These are phyloP conservation scores for Cladosporium sp. DNA, from an alignment of 2,329 filamentous ascomycete genomes.

Conservation along the genomic window DNA sequence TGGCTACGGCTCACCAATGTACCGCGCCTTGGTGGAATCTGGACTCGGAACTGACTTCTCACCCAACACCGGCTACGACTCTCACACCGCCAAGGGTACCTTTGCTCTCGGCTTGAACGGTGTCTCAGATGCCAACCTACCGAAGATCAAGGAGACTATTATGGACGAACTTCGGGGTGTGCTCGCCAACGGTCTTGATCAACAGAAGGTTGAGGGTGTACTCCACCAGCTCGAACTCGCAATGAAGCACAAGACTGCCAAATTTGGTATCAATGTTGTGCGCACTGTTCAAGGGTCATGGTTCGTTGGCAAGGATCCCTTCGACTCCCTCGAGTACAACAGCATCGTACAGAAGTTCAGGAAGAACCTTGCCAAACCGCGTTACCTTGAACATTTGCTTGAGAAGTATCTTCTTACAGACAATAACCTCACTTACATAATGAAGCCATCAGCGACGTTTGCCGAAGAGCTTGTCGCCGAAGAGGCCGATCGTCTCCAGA, in stretches of 20 bases:
- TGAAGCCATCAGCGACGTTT: conserved; percentile 80
- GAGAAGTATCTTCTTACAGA: conserved; percentile 90
- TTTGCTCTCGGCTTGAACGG: conserved; percentile 91
- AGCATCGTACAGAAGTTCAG: conserved; percentile 84
- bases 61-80: conserved; percentile 90
- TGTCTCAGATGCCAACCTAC: conserved; percentile 77
- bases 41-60: conserved; percentile 92
- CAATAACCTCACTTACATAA: conserved; percentile 86
- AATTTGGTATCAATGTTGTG: conserved; percentile 88
- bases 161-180: conserved; percentile 70
- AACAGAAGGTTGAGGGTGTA: conserved; percentile 87
- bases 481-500: conserved; percentile 71
- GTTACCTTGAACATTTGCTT: conserved; percentile 80
- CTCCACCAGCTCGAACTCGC: conserved; percentile 92
- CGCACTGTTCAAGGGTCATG: conserved; percentile 86
- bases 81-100: conserved; percentile 70
- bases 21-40: conserved; percentile 82
- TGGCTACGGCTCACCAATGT: conserved; percentile 92
- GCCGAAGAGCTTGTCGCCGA: conserved; percentile 72
- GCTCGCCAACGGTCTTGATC: conserved; percentile 76
- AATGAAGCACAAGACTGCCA: conserved; percentile 93
- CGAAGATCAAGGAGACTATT: conserved; percentile 73
- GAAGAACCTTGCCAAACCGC: conserved; percentile 68
- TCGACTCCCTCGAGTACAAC: conserved; percentile 89
- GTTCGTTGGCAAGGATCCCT: conserved; percentile 94